Evolutionary conservation across 495 filamentous ascomycete species (phyloP).

Genomic region (Glutinoglossum americanum): DNA sequence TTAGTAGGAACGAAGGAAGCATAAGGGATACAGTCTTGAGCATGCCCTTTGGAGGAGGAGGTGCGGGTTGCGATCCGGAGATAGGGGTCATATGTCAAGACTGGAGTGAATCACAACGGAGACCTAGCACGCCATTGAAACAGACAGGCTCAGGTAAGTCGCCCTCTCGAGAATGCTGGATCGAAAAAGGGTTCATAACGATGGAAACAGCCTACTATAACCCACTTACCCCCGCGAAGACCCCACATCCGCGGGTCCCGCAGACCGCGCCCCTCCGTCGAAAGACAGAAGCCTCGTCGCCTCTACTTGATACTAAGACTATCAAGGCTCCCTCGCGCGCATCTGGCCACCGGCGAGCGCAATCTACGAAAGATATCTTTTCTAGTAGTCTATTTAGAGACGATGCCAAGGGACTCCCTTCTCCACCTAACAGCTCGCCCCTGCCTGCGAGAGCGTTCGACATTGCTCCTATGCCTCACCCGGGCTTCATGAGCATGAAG

Average conservation of each 20-base stretch:
- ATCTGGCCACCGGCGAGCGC: constrained; percentile 21
- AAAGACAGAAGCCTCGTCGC: background rate
- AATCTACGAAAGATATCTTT: constrained; percentile 24
- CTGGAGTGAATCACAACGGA: constrained; percentile 15
- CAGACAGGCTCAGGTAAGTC: constrained; percentile 32
- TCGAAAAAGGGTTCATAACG: background rate
- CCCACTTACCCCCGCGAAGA: constrained; percentile 27
- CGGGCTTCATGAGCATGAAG: constrained; percentile 33
- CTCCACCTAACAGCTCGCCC: constrained; percentile 24
- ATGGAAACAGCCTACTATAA: constrained; percentile 15
- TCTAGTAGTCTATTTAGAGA: constrained; percentile 8
- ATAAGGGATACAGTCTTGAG: background rate
- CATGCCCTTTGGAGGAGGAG: background rate
- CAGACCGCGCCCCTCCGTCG: background rate
- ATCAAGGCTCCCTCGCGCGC: constrained; percentile 13
- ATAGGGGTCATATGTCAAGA: background rate
- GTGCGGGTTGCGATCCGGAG: background rate
- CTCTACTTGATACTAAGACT: constrained; percentile 9
- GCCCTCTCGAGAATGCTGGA: background rate
- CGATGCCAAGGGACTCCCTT: constrained; percentile 21
- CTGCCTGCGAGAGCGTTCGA: constrained; percentile 21
- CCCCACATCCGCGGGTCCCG: constrained; percentile 18
- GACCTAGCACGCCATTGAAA: constrained; percentile 34
- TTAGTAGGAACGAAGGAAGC: constrained; percentile 2
- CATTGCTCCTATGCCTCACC: constrained; percentile 25